A percentile compares a stretch with the other conserved stretches of the same genome.
Evolutionary conservation across 495 filamentous ascomycete species (phyloP).

Genomic region (Penicillium argentinense): DNA sequence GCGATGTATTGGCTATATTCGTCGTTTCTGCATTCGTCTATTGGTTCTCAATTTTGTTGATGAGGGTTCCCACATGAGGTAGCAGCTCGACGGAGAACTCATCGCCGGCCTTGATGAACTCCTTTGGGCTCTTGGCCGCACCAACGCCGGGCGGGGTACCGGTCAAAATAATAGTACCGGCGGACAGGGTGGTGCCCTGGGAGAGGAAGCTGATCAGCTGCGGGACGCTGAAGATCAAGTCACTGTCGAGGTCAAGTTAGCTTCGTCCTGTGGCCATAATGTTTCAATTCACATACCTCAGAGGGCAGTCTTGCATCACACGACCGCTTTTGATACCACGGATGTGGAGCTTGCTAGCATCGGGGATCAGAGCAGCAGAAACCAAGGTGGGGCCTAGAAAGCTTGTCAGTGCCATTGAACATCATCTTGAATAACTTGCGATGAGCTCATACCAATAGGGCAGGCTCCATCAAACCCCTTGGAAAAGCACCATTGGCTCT

Average conservation of each 20-base stretch:
- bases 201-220: constrained; percentile 73
- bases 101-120: constrained; percentile 58
- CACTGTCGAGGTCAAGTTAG: constrained; percentile 33
- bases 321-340: constrained; percentile 66
- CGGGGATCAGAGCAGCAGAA: constrained; percentile 51
- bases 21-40: background rate
- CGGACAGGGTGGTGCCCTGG: constrained; percentile 75
- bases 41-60: constrained; percentile 41
- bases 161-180: constrained; percentile 81
- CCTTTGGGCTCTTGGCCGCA: constrained; percentile 54
- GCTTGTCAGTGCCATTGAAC: background rate
- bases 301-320: constrained; percentile 63
- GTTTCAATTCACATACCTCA: constrained; percentile 39
- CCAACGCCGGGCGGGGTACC: constrained; percentile 64
- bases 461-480: constrained; percentile 85
- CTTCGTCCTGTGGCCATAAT: background rate
- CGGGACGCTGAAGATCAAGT: constrained; percentile 77
- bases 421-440: background rate
- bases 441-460: constrained; percentile 57
- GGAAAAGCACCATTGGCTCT: constrained; percentile 76
- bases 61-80: constrained; percentile 41
- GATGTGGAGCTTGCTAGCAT: constrained; percentile 66
- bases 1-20: background rate
- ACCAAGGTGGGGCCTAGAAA: constrained; percentile 53
- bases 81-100: constrained; percentile 59